Evolutionary conservation across 257 asterid genomes (phyloP).

Genomic region (Fraxinus americana): DNA sequence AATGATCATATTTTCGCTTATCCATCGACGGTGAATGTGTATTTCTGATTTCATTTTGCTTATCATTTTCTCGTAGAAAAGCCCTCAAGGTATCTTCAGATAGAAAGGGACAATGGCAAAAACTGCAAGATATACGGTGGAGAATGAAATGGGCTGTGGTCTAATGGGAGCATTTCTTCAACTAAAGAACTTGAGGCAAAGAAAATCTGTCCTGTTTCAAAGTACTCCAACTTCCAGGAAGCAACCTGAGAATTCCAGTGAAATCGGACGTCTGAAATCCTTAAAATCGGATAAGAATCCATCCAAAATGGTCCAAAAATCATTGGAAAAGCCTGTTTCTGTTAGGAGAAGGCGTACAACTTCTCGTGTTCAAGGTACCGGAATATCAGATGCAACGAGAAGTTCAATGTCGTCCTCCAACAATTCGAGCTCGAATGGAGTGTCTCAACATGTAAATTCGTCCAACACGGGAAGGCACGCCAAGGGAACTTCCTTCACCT

Average conservation of each 20-base stretch:
- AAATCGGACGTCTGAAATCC: background rate
- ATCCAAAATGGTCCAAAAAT: slow-evolving; percentile 9
- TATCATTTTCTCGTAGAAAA: background rate
- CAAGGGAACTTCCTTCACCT: slow-evolving; percentile 35
- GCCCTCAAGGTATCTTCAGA: background rate
- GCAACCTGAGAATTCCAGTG: slow-evolving; percentile 5
- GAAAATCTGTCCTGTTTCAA: slow-evolving; percentile 21
- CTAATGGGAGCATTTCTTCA: slow-evolving; percentile 43
- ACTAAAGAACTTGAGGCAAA: slow-evolving; percentile 28
- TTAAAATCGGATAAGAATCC: slow-evolving; percentile 29
- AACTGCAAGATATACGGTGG: slow-evolving; percentile 28
- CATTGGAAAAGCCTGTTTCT: slow-evolving; percentile 16
- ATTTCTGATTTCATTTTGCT: background rate
- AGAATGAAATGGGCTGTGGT: slow-evolving; percentile 57
- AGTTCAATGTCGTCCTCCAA: slow-evolving; percentile 34
- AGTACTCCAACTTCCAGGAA: slow-evolving; percentile 19
- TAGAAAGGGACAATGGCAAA: slow-evolving; percentile 36
- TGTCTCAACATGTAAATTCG: slow-evolving; percentile 34
- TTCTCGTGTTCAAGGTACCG: slow-evolving; percentile 16
- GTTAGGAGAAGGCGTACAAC: slow-evolving; percentile 24
- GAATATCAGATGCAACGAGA: slow-evolving; percentile 22
- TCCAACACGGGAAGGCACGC: slow-evolving; percentile 29
- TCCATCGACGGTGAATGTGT: background rate
- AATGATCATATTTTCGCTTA: background rate
- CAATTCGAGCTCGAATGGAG: slow-evolving; percentile 25